Percentiles rank a stretch among this genome's conserved stretches.
Conservation (phyloP, 1,139 yeast species). For the Pichia sp. region DNA sequence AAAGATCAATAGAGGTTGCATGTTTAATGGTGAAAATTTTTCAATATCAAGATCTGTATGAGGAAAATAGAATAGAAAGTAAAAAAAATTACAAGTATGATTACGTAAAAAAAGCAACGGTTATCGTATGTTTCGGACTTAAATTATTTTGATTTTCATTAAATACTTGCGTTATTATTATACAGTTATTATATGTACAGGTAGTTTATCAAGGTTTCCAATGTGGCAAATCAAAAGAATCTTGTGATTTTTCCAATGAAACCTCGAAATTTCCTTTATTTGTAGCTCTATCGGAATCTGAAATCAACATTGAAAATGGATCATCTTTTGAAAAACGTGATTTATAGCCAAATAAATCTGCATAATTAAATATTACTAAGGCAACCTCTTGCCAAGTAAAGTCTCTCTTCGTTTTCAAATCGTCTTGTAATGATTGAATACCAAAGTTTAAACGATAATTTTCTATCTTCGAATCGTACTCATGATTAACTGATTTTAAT, state of each 20-base stretch:
- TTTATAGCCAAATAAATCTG: conserved; percentile 17
- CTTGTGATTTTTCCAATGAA: conserved; percentile 9
- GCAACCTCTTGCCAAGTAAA: conserved; percentile 27
- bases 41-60: too few species aligned
- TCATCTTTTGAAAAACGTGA: conserved; percentile 13
- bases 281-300: conserved; percentile 10
- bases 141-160: too few species aligned
- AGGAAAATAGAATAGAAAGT: background rate
- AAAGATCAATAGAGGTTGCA: background rate
- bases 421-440: conserved; percentile 14
- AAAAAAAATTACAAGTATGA: background rate
- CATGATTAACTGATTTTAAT: conserved; percentile 1
- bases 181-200: background rate
- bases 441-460: conserved; percentile 17
- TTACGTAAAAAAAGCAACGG: background rate
- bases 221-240: conserved; percentile 11
- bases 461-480: background rate
- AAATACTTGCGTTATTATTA: background rate
- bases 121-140: too few species aligned
- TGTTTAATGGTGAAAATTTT: background rate
- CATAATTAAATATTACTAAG: conserved; percentile 16
- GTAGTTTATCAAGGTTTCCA: conserved; percentile 2
- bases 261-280: conserved; percentile 11
- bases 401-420: conserved; percentile 10
- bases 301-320: conserved; percentile 14